Percentiles rank a stretch among this genome's conserved stretches.
Conservation (phyloP, 139 green algal genomes). For the Monoraphidium neglectum region DNA sequence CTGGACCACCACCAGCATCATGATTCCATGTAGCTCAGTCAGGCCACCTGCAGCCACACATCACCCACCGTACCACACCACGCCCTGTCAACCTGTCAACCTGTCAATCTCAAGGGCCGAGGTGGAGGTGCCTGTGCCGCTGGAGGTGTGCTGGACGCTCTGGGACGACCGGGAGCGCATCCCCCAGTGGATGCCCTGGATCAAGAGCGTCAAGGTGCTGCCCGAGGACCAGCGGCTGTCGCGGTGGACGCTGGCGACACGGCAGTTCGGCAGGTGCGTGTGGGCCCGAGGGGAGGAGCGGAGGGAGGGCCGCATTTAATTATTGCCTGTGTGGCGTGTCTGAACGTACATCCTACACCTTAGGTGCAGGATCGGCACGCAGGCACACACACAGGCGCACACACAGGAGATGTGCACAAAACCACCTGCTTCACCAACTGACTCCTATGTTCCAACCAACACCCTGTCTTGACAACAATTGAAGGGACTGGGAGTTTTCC, state of each 20-base stretch:
- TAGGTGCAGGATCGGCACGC: too few relatives aligned
- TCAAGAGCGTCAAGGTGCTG: conserved; percentile 72
- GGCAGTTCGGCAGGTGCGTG: conserved; percentile 68
- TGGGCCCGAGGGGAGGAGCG: too few relatives aligned
- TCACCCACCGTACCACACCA: too few relatives aligned
- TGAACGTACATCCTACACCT: too few relatives aligned
- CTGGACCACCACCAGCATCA: background rate
- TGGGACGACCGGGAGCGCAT: conserved; percentile 86
- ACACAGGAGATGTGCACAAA: too few relatives aligned
- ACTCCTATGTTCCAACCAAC: too few relatives aligned
- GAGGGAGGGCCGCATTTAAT: too few relatives aligned
- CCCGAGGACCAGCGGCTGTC: conserved; percentile 68
- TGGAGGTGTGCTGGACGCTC: conserved; percentile 75
- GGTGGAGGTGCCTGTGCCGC: conserved; percentile 61
- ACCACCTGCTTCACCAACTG: too few relatives aligned
- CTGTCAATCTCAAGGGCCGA: conserved; percentile 33
- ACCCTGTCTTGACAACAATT: conserved; percentile 5
- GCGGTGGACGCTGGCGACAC: conserved; percentile 81
- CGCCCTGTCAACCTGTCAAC: background rate
- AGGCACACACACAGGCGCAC: too few relatives aligned
- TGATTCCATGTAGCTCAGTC: background rate
- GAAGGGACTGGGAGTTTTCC: conserved; percentile 82
- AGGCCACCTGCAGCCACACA: background rate
- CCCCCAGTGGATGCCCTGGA: conserved; percentile 93
- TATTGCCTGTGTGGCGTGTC: too few relatives aligned